Evolutionary conservation across 2,329 filamentous ascomycete species (phyloP).

Genomic region (Cadophora gregata): DNA sequence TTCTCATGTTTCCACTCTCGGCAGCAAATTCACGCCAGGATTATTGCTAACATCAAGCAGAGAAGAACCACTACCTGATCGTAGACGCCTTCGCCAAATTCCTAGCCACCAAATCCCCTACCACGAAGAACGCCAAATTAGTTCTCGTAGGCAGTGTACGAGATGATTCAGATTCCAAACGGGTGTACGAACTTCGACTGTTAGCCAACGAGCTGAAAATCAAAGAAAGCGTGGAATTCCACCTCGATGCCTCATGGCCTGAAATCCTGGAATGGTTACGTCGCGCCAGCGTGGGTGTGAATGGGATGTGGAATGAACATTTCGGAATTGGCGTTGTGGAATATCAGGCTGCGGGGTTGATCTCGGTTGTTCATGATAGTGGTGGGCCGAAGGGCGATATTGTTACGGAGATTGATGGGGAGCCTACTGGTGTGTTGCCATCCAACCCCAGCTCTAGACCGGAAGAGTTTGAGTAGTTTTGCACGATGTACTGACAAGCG

Average conservation of each 20-base stretch:
- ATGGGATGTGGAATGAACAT: conserved; percentile 99
- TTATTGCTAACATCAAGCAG: conserved; percentile 46
- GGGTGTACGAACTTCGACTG: conserved; percentile 87
- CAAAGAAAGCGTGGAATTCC: conserved; percentile 83
- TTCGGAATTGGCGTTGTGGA: conserved; percentile 98
- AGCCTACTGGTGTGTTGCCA: conserved; percentile 75
- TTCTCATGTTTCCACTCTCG: background rate
- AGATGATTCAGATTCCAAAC: conserved; percentile 77
- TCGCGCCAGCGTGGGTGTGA: conserved; percentile 83
- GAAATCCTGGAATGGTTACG: conserved; percentile 82
- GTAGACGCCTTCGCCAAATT: conserved; percentile 84
- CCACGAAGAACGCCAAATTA: conserved; percentile 65
- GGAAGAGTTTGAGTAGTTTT: background rate
- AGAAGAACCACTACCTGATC: conserved; percentile 93
- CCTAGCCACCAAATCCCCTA: conserved; percentile 60
- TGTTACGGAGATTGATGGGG: conserved; percentile 78
- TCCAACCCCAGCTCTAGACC: too few relatives aligned
- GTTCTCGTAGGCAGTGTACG: conserved; percentile 93
- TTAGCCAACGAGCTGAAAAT: conserved; percentile 86
- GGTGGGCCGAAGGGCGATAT: conserved; percentile 95
- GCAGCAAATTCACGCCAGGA: background rate
- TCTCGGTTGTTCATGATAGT: conserved; percentile 90
- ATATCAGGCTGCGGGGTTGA: conserved; percentile 93
- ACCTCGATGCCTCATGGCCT: conserved; percentile 88
- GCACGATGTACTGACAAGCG: background rate